Evolutionary conservation across 2,329 filamentous ascomycete genomes (phyloP), one percentile per base, ranked within the genome.

Genomic region (Cordyceps pruinosa): DNA sequence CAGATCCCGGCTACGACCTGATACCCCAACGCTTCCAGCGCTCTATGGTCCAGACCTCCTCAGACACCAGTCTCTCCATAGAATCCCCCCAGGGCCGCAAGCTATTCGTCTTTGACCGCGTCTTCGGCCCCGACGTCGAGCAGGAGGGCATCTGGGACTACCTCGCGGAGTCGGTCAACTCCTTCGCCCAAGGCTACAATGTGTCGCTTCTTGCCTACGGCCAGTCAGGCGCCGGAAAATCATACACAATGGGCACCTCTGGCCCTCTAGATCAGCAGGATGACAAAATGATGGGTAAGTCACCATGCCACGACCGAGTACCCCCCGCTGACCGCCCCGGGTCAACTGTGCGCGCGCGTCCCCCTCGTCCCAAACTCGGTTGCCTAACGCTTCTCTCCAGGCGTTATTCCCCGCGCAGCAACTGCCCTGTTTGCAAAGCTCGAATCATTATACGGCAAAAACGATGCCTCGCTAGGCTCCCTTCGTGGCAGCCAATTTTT

Each of bases 241-340:
- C 93, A 3, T 97, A 96, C 70, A 99, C 94, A 0, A 99, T 99
- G 94, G 94, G 94, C 58, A 99, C 94, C 0, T 91, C 93, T 1
- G 91, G 91, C 5, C 90, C 92, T 2, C 72, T 72, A 23, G 92
- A 97, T 66, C 88, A 95, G 67, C 79, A 77, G 26, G 80, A 93
- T 65, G 63, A 78, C 30, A 81, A 87, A 8, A 72, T 84, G 30
- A 94, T 93, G 88, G 91, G 90, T 94, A 80, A 72, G 87, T 74
- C 12, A 13, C 35, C 4, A 15, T 51, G 35, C 52, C 8, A 10
- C 19, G 10, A 12, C 12, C 30, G 30, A 32, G n/a, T 12, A 12
- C 30, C 30, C 6, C 30, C 30, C 30, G 30, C 30, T 23, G 10
- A 21, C 21, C 21, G 39, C 39, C 4, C 39, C 10, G 6, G 6